Percentiles rank a stretch among this genome's conserved stretches.
Conservation (phyloP, 441 rosid genomes). For the Euphorbia neoarborescens region DNA sequence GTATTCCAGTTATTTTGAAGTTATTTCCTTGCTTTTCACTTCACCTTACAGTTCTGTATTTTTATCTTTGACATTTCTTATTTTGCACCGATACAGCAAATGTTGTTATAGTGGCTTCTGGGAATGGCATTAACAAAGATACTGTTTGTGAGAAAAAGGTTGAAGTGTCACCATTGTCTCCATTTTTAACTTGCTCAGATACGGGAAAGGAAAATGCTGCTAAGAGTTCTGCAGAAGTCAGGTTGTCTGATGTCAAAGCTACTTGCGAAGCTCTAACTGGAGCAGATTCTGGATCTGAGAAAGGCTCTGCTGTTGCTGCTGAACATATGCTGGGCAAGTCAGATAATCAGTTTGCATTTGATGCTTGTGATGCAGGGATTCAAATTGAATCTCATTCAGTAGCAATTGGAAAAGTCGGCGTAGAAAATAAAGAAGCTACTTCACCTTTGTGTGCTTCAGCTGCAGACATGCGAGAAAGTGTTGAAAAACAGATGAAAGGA, state of each 20-base stretch:
- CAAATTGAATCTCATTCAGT: slow-evolving; percentile 24
- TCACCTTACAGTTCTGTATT: slow-evolving; percentile 8
- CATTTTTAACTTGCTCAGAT: slow-evolving; percentile 21
- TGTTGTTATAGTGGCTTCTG: slow-evolving; percentile 23
- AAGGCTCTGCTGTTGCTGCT: slow-evolving; percentile 24
- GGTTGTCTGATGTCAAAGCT: slow-evolving; percentile 25
- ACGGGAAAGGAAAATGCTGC: slow-evolving; percentile 23
- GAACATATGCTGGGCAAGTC: slow-evolving; percentile 21
- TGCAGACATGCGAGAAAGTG: slow-evolving; percentile 27
- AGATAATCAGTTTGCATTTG: slow-evolving; percentile 23
- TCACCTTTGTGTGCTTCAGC: slow-evolving; percentile 28
- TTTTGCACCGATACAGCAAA: slow-evolving; percentile 19
- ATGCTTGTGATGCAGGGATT: slow-evolving; percentile 31
- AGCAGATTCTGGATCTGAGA: slow-evolving; percentile 22
- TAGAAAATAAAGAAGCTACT: slow-evolving; percentile 25
- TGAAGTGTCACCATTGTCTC: slow-evolving; percentile 27
- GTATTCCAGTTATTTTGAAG: slow-evolving; percentile 13
- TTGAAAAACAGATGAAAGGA: slow-evolving; percentile 17
- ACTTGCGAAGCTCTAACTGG: slow-evolving; percentile 28
- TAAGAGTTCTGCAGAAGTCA: slow-evolving; percentile 22
- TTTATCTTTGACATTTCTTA: slow-evolving; percentile 19
- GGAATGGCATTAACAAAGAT: slow-evolving; percentile 18
- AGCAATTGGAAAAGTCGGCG: slow-evolving; percentile 24
- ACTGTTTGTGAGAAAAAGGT: slow-evolving; percentile 27
- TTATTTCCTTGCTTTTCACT: slow-evolving; percentile 7